Conservation (phyloP, 1,139 yeast genomes). For the Nadsonia commutata region DNA sequence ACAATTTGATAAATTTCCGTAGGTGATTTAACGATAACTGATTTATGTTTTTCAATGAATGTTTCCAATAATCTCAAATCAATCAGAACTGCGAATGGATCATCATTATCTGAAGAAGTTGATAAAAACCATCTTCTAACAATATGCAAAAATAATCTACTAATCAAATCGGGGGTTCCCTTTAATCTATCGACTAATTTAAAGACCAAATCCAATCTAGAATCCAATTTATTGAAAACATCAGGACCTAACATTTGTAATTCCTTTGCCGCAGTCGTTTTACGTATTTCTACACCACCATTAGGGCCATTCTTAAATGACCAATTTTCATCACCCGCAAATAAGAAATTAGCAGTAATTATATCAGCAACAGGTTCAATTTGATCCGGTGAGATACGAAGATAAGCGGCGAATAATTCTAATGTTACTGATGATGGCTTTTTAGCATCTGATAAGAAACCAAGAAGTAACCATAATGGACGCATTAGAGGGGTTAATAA, state of each 20-base stretch:
- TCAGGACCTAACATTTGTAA: neutral
- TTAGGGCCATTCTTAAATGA: slow-evolving; percentile 36
- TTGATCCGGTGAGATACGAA: neutral
- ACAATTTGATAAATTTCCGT: slow-evolving; percentile 38
- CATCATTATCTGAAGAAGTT: slow-evolving; percentile 8
- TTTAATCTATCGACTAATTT: slow-evolving; percentile 37
- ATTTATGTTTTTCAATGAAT: slow-evolving; percentile 45
- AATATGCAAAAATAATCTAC: neutral
- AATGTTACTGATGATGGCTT: neutral
- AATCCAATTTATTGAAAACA: slow-evolving; percentile 36
- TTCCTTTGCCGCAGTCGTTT: neutral
- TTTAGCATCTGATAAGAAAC: neutral
- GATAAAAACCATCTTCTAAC: neutral
- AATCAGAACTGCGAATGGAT: slow-evolving; percentile 42
- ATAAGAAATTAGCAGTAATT: neutral
- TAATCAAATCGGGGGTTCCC: slow-evolving; percentile 14
- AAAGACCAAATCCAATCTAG: slow-evolving; percentile 32
- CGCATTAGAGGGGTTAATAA: neutral
- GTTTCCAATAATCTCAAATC: slow-evolving; percentile 53
- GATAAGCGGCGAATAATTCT: neutral
- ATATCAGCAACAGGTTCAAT: neutral
- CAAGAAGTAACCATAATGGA: neutral
- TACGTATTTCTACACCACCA: slow-evolving; percentile 38
- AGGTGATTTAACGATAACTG: slow-evolving; percentile 48
- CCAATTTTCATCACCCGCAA: neutral